Evolutionary conservation across 164 flowering plant species (phyloP).

Genomic region (Vitis amurensis): DNA sequence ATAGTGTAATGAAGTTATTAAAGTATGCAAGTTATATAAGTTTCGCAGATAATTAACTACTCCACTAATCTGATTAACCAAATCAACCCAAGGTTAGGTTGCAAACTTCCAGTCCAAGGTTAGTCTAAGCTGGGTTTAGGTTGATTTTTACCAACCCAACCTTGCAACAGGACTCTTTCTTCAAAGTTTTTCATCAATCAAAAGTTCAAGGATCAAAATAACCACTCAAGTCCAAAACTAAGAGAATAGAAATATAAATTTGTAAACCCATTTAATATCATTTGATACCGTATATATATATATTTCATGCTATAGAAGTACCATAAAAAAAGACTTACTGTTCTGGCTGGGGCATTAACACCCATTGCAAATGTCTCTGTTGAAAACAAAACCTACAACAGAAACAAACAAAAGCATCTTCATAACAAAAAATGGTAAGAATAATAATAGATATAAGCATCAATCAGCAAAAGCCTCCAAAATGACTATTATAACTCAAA

Average conservation of each 20-base stretch:
- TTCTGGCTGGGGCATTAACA: constrained; percentile 99
- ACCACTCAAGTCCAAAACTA: not conserved
- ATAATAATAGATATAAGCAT: constrained; percentile 3
- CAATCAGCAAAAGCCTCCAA: constrained; percentile 6
- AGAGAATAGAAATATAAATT: not conserved
- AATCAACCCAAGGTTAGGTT: too few species aligned
- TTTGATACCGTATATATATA: too few species aligned
- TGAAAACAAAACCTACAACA: constrained; percentile 79
- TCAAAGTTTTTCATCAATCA: not conserved
- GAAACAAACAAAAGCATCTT: constrained; percentile 7
- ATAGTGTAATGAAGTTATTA: too few species aligned
- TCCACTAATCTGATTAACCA: too few species aligned
- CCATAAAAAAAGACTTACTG: constrained; percentile 51
- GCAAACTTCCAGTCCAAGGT: too few species aligned
- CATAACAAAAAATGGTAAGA: too few species aligned
- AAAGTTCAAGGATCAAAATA: not conserved
- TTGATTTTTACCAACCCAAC: too few species aligned
- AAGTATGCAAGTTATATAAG: too few species aligned
- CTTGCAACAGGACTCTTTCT: not conserved
- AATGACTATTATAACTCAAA: not conserved
- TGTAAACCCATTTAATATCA: too few species aligned
- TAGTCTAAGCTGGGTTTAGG: too few species aligned
- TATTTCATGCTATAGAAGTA: not conserved
- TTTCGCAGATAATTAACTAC: too few species aligned
- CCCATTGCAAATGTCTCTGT: constrained; percentile 99